Base-by-base conservation (phyloP, 257 asterid species). In the Gynochthodes officinalis region DNA sequence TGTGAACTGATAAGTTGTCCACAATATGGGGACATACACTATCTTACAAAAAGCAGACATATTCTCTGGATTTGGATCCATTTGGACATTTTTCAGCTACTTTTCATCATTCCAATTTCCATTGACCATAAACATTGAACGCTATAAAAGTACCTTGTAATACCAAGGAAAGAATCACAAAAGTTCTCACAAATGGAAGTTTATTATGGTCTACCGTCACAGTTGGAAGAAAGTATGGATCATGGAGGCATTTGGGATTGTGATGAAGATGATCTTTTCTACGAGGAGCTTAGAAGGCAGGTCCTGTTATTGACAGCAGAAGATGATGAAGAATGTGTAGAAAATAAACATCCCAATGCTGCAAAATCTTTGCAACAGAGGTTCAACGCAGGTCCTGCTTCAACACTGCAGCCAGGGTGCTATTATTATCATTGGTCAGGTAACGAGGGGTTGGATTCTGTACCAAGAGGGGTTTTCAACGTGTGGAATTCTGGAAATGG, bases 401-500 rank as follows among this genome's bases (percentile, higher is more conserved):
- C 67, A 32, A 43, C 49, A 43, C 49, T 7, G 49, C 73, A 64
- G 23, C 43, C 43, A 25, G 77, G 77, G 48, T 43, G 84, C 59
- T 80, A 73, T 35, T 80, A 73, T 35, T 79, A 82, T 63, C 70
- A 79, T 15, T 91, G 97, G 97, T 81, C 85, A 11, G 90, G 80
- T 59, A 76, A 33, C 33, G 81, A 77, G 42, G 83, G 64, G 18
- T 75, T 70, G 18, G 50, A 48, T 1, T 82, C 88, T 0, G 82
- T 86, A 4, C 96, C 91, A 5, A 69, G 79, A 2, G 90, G 90
- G 92, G 67, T 89, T 13, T 43, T 75, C 67, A 85, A 83, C 67
- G 53, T 84, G 82, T 88, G 97, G 97, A 84, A 82, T 64, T 66
- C 82, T 10, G 95, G 91, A 1, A 89, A 77, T 64, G 97, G 96